phyloP scores from a whole-genome alignment of 805 yeast species.

The Candida sanyiensis region DNA sequence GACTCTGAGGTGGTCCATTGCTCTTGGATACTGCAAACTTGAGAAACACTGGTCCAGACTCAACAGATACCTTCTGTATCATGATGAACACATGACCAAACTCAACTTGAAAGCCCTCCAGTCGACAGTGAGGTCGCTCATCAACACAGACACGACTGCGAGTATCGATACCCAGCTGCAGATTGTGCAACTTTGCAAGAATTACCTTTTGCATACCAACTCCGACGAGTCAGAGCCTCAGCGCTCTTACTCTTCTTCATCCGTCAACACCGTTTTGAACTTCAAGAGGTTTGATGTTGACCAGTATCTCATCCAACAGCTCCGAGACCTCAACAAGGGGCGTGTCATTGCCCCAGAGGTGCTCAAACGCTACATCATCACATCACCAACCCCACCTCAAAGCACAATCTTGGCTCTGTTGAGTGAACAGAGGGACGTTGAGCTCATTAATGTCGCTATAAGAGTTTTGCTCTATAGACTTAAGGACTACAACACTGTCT shows the following conservation, averaged over 20 bases:
- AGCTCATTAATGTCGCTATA: neutral
- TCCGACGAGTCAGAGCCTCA: neutral
- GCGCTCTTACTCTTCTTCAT: neutral
- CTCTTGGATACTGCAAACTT: too few relatives aligned
- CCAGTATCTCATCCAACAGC: constrained; percentile 30
- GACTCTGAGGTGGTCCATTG: too few relatives aligned
- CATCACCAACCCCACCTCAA: constrained; percentile 3
- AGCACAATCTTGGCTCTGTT: neutral
- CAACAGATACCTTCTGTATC: neutral
- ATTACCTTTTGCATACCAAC: neutral
- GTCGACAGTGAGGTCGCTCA: constrained; percentile 1
- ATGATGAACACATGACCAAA: constrained; percentile 1
- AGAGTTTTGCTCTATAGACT: constrained; percentile 7
- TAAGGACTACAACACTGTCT: constrained; percentile 4
- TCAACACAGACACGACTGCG: neutral
- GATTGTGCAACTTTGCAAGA: constrained; percentile 5
- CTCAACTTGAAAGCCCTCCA: neutral
- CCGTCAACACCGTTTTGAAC: constrained; percentile 4
- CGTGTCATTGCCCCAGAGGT: neutral
- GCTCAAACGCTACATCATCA: constrained; percentile 1
- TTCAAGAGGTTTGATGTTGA: constrained; percentile 61
- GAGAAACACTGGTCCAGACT: neutral
- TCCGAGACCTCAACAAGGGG: neutral
- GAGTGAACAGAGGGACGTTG: neutral
- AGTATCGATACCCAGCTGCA: constrained; percentile 2